phyloP scores from a whole-genome alignment of 495 filamentous ascomycete genomes.

The Saxophila tyrrhenica region DNA sequence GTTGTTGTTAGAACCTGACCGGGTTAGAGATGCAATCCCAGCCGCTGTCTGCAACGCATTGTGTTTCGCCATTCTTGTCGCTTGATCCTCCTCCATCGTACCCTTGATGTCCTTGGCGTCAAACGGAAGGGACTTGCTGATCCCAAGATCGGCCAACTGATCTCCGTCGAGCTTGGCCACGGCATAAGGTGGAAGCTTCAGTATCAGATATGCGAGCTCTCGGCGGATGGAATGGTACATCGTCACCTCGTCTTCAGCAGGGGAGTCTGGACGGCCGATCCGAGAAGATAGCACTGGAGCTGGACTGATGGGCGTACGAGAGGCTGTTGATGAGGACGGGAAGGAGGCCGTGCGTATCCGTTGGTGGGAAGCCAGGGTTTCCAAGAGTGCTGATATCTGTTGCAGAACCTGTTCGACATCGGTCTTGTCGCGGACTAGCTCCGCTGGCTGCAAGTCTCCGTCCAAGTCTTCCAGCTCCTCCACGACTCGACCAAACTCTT shows the following conservation, averaged over 20 bases:
- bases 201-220: slow-evolving; percentile 59
- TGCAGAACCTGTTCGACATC: slow-evolving; percentile 53
- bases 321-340: slow-evolving; percentile 25
- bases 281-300: slow-evolving; percentile 30
- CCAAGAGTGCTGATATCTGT: slow-evolving; percentile 72
- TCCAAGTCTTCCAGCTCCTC: slow-evolving; percentile 39
- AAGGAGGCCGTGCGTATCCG: slow-evolving; percentile 62
- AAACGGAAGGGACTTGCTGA: slow-evolving; percentile 70
- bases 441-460: slow-evolving; percentile 21
- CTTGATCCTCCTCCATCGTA: slow-evolving; percentile 78
- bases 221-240: slow-evolving; percentile 67
- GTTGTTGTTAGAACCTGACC: slow-evolving; percentile 9
- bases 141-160: slow-evolving; percentile 65
- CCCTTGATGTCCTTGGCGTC: slow-evolving; percentile 62
- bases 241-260: slow-evolving; percentile 53
- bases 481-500: slow-evolving; percentile 36
- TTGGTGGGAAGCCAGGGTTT: slow-evolving; percentile 79
- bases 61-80: slow-evolving; percentile 26
- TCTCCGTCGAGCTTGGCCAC: slow-evolving; percentile 78
- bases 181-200: slow-evolving; percentile 69
- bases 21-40: slow-evolving; percentile 13
- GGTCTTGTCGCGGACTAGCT: slow-evolving; percentile 42
- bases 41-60: slow-evolving; percentile 20
- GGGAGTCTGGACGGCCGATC: slow-evolving; percentile 36
- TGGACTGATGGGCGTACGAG: slow-evolving; percentile 28